Conservation (phyloP, 129 eudicot species). For the Tanacetum coccineum region DNA sequence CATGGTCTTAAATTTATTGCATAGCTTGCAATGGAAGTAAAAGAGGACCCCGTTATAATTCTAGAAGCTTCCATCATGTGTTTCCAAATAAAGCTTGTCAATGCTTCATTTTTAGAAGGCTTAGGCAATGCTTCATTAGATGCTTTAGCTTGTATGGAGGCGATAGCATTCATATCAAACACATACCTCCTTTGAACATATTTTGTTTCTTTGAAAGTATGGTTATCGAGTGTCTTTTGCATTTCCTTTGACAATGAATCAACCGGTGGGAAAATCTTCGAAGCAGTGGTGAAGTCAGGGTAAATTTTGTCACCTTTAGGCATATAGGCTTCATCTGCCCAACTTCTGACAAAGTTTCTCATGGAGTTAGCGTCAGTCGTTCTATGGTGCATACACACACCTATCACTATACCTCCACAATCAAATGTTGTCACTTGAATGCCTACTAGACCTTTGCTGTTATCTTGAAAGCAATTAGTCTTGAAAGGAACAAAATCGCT, state of each 20-base stretch:
- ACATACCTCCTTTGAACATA: constrained; percentile 12
- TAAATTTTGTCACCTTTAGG: neutral
- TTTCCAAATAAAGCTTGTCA: constrained; percentile 10
- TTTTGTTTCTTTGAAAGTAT: neutral
- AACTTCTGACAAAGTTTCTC: constrained; percentile 2
- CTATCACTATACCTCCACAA: constrained; percentile 1
- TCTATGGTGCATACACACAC: constrained; percentile 5
- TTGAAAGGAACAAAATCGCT: constrained; percentile 4
- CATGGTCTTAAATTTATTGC: neutral
- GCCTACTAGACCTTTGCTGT: neutral
- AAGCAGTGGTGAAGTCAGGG: constrained; percentile 6
- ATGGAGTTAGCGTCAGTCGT: neutral
- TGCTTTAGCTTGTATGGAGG: neutral
- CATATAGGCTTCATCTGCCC: constrained; percentile 5
- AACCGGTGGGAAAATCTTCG: neutral
- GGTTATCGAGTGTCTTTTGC: neutral
- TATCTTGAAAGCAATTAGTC: neutral
- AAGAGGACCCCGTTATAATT: neutral
- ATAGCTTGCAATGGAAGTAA: neutral
- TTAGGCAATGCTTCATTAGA: neutral
- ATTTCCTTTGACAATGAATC: neutral
- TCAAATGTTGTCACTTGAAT: constrained; percentile 7
- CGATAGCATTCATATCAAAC: neutral
- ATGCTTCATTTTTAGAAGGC: neutral
- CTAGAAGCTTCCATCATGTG: constrained; percentile 11